Evolutionary conservation across 2,329 filamentous ascomycete species (phyloP).

Genomic region (Neopestalotiopsis sp.): DNA sequence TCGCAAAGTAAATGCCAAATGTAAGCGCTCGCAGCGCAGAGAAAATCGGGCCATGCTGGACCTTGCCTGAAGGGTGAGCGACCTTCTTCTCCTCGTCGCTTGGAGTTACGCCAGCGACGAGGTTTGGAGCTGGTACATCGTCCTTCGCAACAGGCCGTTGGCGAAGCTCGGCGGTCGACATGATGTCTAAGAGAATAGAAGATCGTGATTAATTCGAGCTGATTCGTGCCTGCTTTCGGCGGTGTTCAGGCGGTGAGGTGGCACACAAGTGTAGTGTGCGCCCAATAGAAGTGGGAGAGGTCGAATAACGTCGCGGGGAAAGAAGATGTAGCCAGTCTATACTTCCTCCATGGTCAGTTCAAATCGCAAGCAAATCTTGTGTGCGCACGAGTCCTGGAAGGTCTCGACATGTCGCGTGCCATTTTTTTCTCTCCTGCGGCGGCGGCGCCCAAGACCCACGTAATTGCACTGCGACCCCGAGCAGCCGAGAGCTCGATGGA

Average conservation of each 20-base stretch:
- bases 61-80: slow-evolving; percentile 59
- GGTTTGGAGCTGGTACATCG: slow-evolving; percentile 34
- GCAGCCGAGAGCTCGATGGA: not conserved
- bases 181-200: slow-evolving; percentile 20
- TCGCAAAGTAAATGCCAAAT: slow-evolving; percentile 57
- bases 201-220: not conserved
- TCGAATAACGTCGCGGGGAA: not conserved
- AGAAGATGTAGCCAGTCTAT: not conserved
- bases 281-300: not conserved
- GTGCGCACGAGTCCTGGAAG: not conserved
- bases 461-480: not conserved
- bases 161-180: slow-evolving; percentile 42
- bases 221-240: not conserved
- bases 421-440: not conserved
- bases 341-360: not conserved
- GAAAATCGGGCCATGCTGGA: slow-evolving; percentile 54
- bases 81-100: slow-evolving; percentile 25
- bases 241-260: slow-evolving; percentile 4
- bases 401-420: not conserved
- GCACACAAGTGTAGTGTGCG: not conserved
- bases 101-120: slow-evolving; percentile 25
- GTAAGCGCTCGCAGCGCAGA: slow-evolving; percentile 58
- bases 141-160: slow-evolving; percentile 32
- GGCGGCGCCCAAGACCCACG: not conserved
- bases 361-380: not conserved